These are phyloP conservation scores for Xylaria cubensis DNA, from an alignment of 495 filamentous ascomycete genomes.

Conservation along the genomic window DNA sequence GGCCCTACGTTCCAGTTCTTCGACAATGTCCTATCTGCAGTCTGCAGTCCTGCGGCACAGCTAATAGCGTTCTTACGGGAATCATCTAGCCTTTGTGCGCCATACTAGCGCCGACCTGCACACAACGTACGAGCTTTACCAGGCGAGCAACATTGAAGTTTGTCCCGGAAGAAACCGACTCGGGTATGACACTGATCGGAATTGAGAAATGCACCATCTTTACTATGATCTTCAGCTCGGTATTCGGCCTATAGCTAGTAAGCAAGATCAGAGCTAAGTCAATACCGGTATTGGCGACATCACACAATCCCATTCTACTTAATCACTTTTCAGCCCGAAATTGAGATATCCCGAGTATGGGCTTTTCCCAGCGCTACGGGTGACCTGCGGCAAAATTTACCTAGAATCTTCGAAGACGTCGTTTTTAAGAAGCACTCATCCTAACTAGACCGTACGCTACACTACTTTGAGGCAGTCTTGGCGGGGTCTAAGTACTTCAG, in stretches of 20 bases:
- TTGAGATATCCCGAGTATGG: background rate
- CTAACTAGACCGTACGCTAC: background rate
- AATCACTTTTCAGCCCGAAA: background rate
- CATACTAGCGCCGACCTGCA: background rate
- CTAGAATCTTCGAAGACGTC: background rate
- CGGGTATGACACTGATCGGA: background rate
- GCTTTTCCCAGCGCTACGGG: background rate
- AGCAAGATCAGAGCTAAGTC: background rate
- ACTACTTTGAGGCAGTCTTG: background rate
- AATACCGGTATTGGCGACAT: background rate
- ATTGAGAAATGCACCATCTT: background rate
- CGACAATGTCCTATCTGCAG: background rate
- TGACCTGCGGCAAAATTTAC: background rate
- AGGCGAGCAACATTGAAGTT: background rate
- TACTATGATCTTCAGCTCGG: background rate
- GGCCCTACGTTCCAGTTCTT: background rate
- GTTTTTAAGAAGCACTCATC: background rate
- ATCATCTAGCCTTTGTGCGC: background rate
- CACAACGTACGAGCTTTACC: background rate
- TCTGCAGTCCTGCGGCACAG: background rate
- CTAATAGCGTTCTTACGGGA: background rate
- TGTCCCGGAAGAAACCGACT: slow-evolving; percentile 3
- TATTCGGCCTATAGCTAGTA: background rate
- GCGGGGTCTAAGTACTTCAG: background rate
- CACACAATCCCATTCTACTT: background rate